Evolutionary conservation across 2,329 filamentous ascomycete species (phyloP), one percentile per base, ranked within the genome.

Genomic region (Pseudocercospora ulei): DNA sequence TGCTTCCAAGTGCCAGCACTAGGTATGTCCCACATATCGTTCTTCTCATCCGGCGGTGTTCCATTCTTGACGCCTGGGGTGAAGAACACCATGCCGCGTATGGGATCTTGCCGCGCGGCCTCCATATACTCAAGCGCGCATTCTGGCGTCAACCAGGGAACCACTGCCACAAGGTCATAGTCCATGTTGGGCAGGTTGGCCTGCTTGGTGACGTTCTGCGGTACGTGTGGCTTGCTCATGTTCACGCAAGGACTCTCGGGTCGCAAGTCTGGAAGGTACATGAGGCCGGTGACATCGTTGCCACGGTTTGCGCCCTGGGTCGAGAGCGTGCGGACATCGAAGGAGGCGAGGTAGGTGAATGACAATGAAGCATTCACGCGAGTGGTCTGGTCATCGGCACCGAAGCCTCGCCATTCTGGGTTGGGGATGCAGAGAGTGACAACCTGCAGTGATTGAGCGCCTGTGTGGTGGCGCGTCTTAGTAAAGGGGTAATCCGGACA

Each of bases 231-330:
- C 25, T 69, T 69, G 26, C 80, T 75, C 30, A 72, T 62, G 9
- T 75, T 65, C 56, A 69, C 69, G 64, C 87, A 95, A 0, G 68
- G 62, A 46, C 80, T 71, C 39, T 68, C 58, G 7, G 55, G 8
- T 7, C 23, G 58, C 25, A 94, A 69, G 43, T 78, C 74, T 3
- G 88, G 90, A 2, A 93, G 80, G 59, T 90, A 96, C 41, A 96
- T 71, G 9, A 95, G 72, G 45, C 88, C 88, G 48, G 76, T 73
- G 22, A 90, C 75, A 38, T 75, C 66, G 38, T 72, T 72, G 48
- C 78, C 74, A 24, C 68, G 60, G 19, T 72, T 68, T 36, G 75
- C 69, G 56, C 75, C 77, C 44, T 76, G 80, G 19, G 72, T 75
- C 2, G 82, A 82, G 8, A 95, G 68, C 0, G 84, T 92, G 28